These are phyloP conservation scores for Aspergillus tanneri DNA, from an alignment of 2,329 filamentous ascomycete species.

Conservation along the genomic window DNA sequence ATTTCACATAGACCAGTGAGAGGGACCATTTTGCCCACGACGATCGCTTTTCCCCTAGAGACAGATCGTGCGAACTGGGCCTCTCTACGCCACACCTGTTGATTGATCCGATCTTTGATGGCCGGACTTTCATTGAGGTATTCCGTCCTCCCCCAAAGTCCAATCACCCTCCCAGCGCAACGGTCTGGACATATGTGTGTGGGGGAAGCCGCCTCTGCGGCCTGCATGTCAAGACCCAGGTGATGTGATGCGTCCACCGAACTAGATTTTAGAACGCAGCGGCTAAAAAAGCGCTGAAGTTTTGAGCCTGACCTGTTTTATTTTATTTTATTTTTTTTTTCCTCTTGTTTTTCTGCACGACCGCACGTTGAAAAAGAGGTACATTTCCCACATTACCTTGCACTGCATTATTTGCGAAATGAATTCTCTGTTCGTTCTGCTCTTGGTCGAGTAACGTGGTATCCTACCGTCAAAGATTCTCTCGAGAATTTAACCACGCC, in stretches of 20 bases:
- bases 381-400: conserved; percentile 13
- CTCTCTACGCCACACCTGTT: conserved; percentile 7
- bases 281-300: conserved; percentile 14
- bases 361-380: conserved; percentile 23
- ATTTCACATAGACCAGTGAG: conserved; percentile 14
- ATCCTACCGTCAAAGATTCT: background rate
- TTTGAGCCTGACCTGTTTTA: conserved; percentile 7
- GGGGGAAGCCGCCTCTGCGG: conserved; percentile 18
- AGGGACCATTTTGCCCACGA: conserved; percentile 13
- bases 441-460: conserved; percentile 1
- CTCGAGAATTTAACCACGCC: background rate
- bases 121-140: conserved; percentile 7
- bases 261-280: conserved; percentile 20
- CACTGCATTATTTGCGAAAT: background rate
- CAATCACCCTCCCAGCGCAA: conserved; percentile 15
- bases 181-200: conserved; percentile 13
- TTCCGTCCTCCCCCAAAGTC: conserved; percentile 3
- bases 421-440: background rate
- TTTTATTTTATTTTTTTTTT: background rate
- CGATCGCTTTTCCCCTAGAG: conserved; percentile 15
- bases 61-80: conserved; percentile 15
- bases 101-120: conserved; percentile 15
- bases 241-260: conserved; percentile 35
- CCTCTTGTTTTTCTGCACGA: conserved; percentile 13
- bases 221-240: conserved; percentile 26